Evolutionary conservation across 1,139 yeast species (phyloP), one percentile per base, ranked within the genome.

Genomic region (Petasospora fabianii): DNA sequence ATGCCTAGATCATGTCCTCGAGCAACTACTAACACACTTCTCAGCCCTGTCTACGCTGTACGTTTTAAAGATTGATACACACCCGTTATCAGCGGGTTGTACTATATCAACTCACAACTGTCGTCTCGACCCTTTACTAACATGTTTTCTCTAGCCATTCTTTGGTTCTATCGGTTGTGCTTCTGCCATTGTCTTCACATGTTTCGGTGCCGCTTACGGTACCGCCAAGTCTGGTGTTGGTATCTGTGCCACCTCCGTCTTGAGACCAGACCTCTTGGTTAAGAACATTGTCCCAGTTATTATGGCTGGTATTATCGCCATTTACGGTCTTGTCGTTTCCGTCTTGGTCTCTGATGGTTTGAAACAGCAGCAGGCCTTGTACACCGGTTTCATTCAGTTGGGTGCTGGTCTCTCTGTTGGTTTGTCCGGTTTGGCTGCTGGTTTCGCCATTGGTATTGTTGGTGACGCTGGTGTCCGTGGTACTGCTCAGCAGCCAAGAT

Each of bases 181-280:
- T 47, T 90, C 97, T 42, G 97, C 99, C 66, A 92, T 94, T 63
- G 86, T 92, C 60, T 88, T 92, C 78, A 92, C 98, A 66, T 87
- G 96, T 68, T 84, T 90, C 60, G 99, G 99, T 73, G 97, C 99
- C 55, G 92, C 97, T 41, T 88, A 90, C 66, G 99, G 98, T 74
- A 94, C 98, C 53, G 99, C 99, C 61, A 94, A 94, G 71, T 84
- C 96, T 30, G 99, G 99, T 71, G 95, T 92, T 50, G 98, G 99
- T 80, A 90, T 94, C 62, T 88, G 97, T 73, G 98, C 96, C 63
- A 88, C 97, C 54, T 86, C 96, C 69, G 96, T 90, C 48, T 75
- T 92, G 65, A 85, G 97, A 77, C 98, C 98, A 51, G 97, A 92
- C 65, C 76, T 87, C 66, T 77, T 84, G 69, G 95, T 88, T 54